Evolutionary conservation across 164 flowering plant genomes (phyloP).

Genomic region (Vitis riparia): DNA sequence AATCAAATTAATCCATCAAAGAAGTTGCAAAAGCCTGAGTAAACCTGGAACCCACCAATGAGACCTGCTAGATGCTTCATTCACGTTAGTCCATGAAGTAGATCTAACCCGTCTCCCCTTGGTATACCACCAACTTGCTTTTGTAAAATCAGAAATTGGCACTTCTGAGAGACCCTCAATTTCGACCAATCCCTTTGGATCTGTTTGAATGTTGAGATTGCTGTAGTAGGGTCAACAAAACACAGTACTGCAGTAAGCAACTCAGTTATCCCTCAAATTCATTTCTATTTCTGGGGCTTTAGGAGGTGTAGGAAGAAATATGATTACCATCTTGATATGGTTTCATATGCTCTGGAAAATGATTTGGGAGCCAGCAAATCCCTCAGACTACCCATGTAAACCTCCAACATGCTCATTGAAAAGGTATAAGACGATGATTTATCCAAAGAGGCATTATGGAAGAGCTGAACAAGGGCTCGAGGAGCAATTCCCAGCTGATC

Average conservation of each 20-base stretch:
- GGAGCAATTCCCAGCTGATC: conserved; percentile 70
- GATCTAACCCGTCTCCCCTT: conserved; percentile 70
- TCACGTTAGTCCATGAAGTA: conserved; percentile 79
- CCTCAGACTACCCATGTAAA: conserved; percentile 75
- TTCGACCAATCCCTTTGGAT: conserved; percentile 66
- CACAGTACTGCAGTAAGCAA: conserved; percentile 20
- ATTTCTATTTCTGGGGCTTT: not conserved
- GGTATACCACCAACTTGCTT: conserved; percentile 67
- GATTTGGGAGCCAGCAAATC: conserved; percentile 71
- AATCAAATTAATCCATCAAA: conserved; percentile 25
- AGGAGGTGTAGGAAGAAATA: not conserved
- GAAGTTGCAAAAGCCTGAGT: not conserved
- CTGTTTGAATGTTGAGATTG: conserved; percentile 74
- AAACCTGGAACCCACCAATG: conserved; percentile 67
- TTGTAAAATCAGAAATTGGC: conserved; percentile 46
- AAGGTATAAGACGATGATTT: conserved; percentile 39
- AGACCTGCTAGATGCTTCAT: conserved; percentile 84
- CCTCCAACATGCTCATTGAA: conserved; percentile 89
- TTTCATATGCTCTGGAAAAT: conserved; percentile 26
- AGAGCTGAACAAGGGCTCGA: conserved; percentile 63
- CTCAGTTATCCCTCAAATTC: conserved; percentile 5
- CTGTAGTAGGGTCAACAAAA: conserved; percentile 40
- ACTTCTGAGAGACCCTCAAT: conserved; percentile 75
- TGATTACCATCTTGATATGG: conserved; percentile 48
- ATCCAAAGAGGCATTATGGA: conserved; percentile 42